phyloP scores from a whole-genome alignment of 2,329 filamentous ascomycete genomes.

The Dactylellina haptotyla region DNA sequence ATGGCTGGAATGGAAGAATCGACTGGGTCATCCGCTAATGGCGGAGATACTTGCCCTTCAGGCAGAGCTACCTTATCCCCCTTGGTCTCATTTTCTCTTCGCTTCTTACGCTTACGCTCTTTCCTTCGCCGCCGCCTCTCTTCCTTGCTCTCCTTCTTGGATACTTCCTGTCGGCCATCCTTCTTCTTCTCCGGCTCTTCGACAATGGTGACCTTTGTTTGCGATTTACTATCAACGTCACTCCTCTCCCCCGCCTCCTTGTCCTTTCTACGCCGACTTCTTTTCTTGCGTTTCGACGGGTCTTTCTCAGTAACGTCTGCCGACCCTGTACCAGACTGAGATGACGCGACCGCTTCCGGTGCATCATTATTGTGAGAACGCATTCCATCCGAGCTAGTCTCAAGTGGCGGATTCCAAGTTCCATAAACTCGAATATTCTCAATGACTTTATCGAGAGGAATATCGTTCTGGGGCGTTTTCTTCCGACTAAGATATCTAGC shows the following conservation, averaged over 20 bases:
- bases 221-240: too few species aligned
- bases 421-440: constrained; percentile 23
- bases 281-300: too few species aligned
- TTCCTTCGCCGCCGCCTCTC: constrained; percentile 18
- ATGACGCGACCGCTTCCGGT: too few species aligned
- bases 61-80: constrained; percentile 14
- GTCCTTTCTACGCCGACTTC: too few species aligned
- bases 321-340: too few species aligned
- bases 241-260: background rate
- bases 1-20: too few species aligned
- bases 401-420: constrained; percentile 3
- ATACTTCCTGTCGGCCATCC: background rate
- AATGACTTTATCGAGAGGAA: constrained; percentile 7
- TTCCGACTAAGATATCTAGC: constrained; percentile 8
- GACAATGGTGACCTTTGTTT: too few species aligned
- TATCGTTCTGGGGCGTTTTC: constrained; percentile 2
- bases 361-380: background rate
- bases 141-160: too few species aligned
- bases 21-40: too few species aligned
- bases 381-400: background rate
- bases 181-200: background rate
- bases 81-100: constrained; percentile 14
- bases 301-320: too few species aligned
- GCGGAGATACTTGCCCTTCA: too few species aligned
- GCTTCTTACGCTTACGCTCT: constrained; percentile 12